These are phyloP conservation scores for Plectranthus barbatus DNA, from an alignment of 257 asterid genomes.

Conservation along the genomic window DNA sequence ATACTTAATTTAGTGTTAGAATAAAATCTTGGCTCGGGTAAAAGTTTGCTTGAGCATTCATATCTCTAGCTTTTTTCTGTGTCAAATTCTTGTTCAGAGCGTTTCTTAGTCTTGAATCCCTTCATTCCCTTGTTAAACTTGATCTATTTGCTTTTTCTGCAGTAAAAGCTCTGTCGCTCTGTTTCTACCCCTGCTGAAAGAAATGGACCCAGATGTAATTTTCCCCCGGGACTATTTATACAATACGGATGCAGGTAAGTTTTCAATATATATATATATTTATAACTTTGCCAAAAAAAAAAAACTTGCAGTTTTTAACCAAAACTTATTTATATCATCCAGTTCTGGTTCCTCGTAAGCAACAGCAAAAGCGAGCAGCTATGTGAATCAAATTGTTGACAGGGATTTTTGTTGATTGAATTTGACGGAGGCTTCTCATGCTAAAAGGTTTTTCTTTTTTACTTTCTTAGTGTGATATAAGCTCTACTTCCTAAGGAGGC, in stretches of 20 bases:
- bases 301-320: constrained; percentile 6
- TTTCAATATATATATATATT: neutral
- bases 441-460: constrained; percentile 14
- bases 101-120: neutral
- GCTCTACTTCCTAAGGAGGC: no score
- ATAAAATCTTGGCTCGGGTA: neutral
- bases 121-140: no score
- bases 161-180: constrained; percentile 65
- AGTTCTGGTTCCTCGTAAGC: constrained; percentile 61
- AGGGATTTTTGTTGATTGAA: constrained; percentile 6
- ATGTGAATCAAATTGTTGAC: constrained; percentile 11
- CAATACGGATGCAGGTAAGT: constrained; percentile 60
- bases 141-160: constrained; percentile 29
- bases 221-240: constrained; percentile 59
- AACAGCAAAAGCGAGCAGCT: constrained; percentile 28
- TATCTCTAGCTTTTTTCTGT: neutral
- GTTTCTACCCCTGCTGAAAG: constrained; percentile 48
- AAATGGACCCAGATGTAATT: constrained; percentile 45
- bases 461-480: neutral
- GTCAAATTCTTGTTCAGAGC: neutral
- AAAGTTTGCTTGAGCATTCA: neutral
- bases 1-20: no score
- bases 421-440: constrained; percentile 9
- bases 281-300: constrained; percentile 7
- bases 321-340: constrained; percentile 17